Conservation (phyloP, 495 filamentous ascomycete species). For the Talaromyces nanjingensis region DNA sequence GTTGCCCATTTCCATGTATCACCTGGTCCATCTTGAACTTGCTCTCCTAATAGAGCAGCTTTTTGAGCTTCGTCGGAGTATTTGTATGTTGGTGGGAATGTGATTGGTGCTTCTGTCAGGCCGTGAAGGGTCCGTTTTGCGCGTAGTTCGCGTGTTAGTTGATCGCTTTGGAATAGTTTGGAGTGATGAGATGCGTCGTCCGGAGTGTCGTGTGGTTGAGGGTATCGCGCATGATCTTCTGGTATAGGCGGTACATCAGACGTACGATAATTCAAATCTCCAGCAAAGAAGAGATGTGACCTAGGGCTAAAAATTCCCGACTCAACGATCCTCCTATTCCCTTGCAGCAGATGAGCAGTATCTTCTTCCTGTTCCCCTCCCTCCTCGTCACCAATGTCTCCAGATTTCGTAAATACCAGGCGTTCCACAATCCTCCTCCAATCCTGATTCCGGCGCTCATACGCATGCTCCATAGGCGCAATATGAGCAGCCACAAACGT, state of each 20-base stretch:
- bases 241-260: conserved; percentile 48
- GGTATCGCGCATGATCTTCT: conserved; percentile 46
- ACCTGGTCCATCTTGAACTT: conserved; percentile 21
- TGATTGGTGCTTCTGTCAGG: conserved; percentile 63
- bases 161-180: conserved; percentile 65
- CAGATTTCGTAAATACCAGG: conserved; percentile 55
- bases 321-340: conserved; percentile 1
- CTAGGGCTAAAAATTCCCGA: conserved; percentile 61
- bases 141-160: conserved; percentile 62
- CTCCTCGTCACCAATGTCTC: not conserved
- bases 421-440: conserved; percentile 76
- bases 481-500: conserved; percentile 88
- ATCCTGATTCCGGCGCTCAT: conserved; percentile 68
- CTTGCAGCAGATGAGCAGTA: conserved; percentile 33
- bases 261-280: conserved; percentile 94
- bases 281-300: conserved; percentile 75
- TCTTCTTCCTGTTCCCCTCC: conserved; percentile 26
- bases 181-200: conserved; percentile 46
- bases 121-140: conserved; percentile 66
- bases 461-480: conserved; percentile 71
- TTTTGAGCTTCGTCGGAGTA: conserved; percentile 45
- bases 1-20: conserved; percentile 63
- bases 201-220: conserved; percentile 47
- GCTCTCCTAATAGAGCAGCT: conserved; percentile 16
- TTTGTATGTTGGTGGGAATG: conserved; percentile 93